A percentile compares a stretch with the other conserved stretches of the same genome.
phyloP scores from a whole-genome alignment of 179 eudicot species.

The Heliamphora pulchella region DNA sequence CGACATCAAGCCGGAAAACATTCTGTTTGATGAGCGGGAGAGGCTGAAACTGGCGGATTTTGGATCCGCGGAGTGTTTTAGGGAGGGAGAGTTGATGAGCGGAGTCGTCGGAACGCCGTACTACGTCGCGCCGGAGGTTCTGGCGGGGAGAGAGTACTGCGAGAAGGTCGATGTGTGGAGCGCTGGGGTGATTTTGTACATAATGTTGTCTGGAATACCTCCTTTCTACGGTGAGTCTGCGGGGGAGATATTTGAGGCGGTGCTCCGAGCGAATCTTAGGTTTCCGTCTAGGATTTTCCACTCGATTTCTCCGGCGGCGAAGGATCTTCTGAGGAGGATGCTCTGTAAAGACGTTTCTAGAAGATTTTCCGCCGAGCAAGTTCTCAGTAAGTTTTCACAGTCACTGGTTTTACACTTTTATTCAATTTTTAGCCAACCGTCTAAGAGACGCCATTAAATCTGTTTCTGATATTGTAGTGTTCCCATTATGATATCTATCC shows the following conservation, averaged over 20 bases:
- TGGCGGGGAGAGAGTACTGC: conserved; percentile 53
- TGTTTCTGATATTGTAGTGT: background rate
- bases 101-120: too few relatives aligned
- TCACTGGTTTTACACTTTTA: background rate
- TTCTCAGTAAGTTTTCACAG: conserved; percentile 43
- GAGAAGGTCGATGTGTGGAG: conserved; percentile 91
- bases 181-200: conserved; percentile 73
- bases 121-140: conserved; percentile 85
- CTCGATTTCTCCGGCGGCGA: conserved; percentile 50
- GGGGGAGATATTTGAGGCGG: conserved; percentile 69
- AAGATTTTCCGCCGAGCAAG: conserved; percentile 76
- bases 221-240: conserved; percentile 76
- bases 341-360: conserved; percentile 68
- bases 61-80: conserved; percentile 76
- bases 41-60: conserved; percentile 72
- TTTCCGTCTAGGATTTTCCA: conserved; percentile 64
- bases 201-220: conserved; percentile 78
- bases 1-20: conserved; percentile 83
- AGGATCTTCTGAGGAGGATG: conserved; percentile 78
- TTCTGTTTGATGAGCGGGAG: conserved; percentile 48
- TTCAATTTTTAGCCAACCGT: background rate
- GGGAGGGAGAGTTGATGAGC: conserved; percentile 37
- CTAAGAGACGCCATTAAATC: background rate
- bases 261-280: conserved; percentile 62
- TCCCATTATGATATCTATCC: too few relatives aligned